Evolutionary conservation across 1,284 basidiomycete genomes (phyloP).

Genomic region (Paramarasmius palmivorus): DNA sequence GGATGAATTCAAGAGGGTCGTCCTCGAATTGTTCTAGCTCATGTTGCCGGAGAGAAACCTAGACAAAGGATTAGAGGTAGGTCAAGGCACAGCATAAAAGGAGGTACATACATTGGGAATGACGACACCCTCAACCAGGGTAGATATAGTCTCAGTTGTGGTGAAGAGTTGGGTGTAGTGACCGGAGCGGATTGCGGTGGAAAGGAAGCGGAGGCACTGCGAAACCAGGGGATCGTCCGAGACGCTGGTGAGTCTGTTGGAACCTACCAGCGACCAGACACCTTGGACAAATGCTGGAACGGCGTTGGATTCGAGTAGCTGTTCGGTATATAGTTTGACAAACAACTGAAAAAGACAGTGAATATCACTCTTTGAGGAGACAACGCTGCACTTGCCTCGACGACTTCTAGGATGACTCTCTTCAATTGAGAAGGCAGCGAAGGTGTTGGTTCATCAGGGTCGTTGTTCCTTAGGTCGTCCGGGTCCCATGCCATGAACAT

Average conservation of each 20-base stretch:
- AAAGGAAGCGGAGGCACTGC: slow-evolving; percentile 91
- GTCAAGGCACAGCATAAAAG: background rate
- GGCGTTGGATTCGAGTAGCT: slow-evolving; percentile 67
- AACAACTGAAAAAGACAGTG: slow-evolving; percentile 60
- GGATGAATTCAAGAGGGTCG: slow-evolving; percentile 94
- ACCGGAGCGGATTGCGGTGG: slow-evolving; percentile 87
- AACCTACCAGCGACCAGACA: slow-evolving; percentile 89
- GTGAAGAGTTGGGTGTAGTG: slow-evolving; percentile 73
- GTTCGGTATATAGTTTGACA: slow-evolving; percentile 90
- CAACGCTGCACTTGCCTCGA: slow-evolving; percentile 52
- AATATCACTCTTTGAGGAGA: background rate
- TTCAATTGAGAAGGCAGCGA: slow-evolving; percentile 87
- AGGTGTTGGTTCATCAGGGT: slow-evolving; percentile 85
- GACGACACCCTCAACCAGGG: slow-evolving; percentile 88
- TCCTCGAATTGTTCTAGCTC: slow-evolving; percentile 98
- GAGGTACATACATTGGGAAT: slow-evolving; percentile 72
- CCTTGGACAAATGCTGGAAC: slow-evolving; percentile 84
- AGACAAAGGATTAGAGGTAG: background rate
- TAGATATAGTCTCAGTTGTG: slow-evolving; percentile 78
- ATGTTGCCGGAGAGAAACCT: slow-evolving; percentile 76
- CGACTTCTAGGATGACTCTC: slow-evolving; percentile 89
- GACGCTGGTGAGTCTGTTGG: slow-evolving; percentile 66
- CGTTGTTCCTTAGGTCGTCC: slow-evolving; percentile 68
- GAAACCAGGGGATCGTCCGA: slow-evolving; percentile 89
- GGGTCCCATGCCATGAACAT: slow-evolving; percentile 82